These are phyloP conservation scores for Brasenia schreberi DNA, from an alignment of 164 flowering plant species.

Conservation along the genomic window DNA sequence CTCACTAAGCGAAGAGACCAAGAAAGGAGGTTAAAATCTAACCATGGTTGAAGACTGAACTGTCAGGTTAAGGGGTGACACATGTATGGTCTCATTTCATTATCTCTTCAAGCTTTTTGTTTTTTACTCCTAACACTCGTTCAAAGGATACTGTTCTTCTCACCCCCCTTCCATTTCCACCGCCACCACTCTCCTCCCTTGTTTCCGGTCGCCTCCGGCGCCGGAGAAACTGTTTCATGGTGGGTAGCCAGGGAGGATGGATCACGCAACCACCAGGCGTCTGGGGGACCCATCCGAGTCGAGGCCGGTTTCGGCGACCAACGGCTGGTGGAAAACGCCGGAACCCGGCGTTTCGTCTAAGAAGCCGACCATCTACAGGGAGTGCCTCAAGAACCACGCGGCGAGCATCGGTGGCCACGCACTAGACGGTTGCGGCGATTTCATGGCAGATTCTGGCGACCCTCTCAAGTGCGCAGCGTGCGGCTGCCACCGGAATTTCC, in stretches of 20 bases:
- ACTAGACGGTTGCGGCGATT: constrained; percentile 51
- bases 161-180: background rate
- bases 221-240: constrained; percentile 1
- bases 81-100: constrained; percentile 1
- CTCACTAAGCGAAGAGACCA: too few species aligned
- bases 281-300: constrained; percentile 32
- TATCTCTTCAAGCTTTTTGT: constrained; percentile 1
- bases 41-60: too few species aligned
- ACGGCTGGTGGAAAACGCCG: constrained; percentile 7
- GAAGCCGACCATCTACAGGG: constrained; percentile 27
- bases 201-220: constrained; percentile 6
- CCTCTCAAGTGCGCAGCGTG: constrained; percentile 50
- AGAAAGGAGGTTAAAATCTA: too few species aligned
- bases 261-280: constrained; percentile 12
- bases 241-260: constrained; percentile 4
- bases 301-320: constrained; percentile 21
- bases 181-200: constrained; percentile 11
- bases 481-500: constrained; percentile 62
- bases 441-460: constrained; percentile 33
- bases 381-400: constrained; percentile 48
- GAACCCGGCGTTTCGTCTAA: background rate
- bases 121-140: background rate
- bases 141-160: background rate
- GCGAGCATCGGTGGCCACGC: constrained; percentile 43
- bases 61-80: background rate